Evolutionary conservation across 1,139 yeast genomes (phyloP).

Genomic region (Suhomyces wounanorum): DNA sequence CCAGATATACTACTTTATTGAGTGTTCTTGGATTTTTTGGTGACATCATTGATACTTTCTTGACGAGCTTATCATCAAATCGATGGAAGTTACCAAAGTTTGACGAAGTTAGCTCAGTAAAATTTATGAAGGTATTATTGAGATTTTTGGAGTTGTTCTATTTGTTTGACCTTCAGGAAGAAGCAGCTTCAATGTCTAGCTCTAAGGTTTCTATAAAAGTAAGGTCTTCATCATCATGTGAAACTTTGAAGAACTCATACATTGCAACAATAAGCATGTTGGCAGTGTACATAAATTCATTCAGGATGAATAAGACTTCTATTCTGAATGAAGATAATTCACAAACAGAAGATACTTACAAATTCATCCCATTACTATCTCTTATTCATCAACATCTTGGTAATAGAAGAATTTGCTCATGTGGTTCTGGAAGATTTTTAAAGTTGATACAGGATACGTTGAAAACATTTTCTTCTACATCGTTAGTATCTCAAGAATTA

Average conservation of each 20-base stretch:
- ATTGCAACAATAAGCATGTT: conserved; percentile 44
- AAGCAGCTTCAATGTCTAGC: conserved; percentile 45
- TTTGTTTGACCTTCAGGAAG: conserved; percentile 51
- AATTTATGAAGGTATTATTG: conserved; percentile 21
- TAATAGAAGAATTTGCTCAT: conserved; percentile 64
- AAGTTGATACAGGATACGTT: conserved; percentile 59
- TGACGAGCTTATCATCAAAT: conserved; percentile 23
- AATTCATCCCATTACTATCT: conserved; percentile 1
- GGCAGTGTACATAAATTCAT: conserved; percentile 32
- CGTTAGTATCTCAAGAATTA: conserved; percentile 54
- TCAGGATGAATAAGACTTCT: conserved; percentile 5
- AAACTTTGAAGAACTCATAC: conserved; percentile 54
- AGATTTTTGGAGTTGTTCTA: conserved; percentile 44
- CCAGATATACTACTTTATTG: conserved; percentile 23
- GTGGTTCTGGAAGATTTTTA: conserved; percentile 63
- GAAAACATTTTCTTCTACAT: conserved; percentile 33
- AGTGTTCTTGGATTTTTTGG: conserved; percentile 50
- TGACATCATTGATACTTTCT: conserved; percentile 34
- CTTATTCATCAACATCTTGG: conserved; percentile 75
- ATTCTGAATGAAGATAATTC: neutral
- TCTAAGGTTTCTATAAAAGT: conserved; percentile 31
- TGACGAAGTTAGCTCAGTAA: neutral
- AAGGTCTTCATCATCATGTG: conserved; percentile 34
- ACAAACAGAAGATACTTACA: neutral
- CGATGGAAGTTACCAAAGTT: conserved; percentile 26